Evolutionary conservation across 2,329 filamentous ascomycete genomes (phyloP).

Genomic region (Biscogniauxia marginata): DNA sequence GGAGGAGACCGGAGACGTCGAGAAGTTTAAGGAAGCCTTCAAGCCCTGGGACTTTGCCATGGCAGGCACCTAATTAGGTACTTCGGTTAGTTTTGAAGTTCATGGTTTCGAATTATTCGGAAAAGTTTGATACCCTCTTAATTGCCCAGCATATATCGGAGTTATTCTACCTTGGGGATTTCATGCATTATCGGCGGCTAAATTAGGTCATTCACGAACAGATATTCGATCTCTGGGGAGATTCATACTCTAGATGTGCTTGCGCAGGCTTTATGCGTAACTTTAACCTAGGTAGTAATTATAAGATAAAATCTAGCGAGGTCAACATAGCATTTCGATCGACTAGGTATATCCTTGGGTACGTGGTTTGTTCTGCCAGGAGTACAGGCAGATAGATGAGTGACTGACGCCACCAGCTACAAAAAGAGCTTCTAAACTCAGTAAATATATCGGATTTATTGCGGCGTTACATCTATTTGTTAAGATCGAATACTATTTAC

Average conservation of each 20-base stretch:
- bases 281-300: background rate
- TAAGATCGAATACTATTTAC: background rate
- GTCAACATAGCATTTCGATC: no score
- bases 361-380: no score
- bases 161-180: background rate
- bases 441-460: no score
- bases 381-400: no score
- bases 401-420: no score
- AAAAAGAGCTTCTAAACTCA: no score
- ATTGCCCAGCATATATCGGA: constrained; percentile 15
- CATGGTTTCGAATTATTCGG: constrained; percentile 20
- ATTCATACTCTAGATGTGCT: background rate
- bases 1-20: constrained; percentile 77
- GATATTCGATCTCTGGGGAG: background rate
- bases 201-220: background rate
- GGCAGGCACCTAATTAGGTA: constrained; percentile 29
- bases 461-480: no score
- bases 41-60: constrained; percentile 81
- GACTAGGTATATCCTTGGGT: no score
- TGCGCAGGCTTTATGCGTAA: background rate
- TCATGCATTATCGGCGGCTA: constrained; percentile 1
- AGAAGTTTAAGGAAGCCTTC: constrained; percentile 78
- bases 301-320: no score
- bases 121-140: constrained; percentile 31
- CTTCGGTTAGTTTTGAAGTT: constrained; percentile 11